Base-by-base conservation (phyloP, 805 yeast genomes). In the Pichia cephalocereana region DNA sequence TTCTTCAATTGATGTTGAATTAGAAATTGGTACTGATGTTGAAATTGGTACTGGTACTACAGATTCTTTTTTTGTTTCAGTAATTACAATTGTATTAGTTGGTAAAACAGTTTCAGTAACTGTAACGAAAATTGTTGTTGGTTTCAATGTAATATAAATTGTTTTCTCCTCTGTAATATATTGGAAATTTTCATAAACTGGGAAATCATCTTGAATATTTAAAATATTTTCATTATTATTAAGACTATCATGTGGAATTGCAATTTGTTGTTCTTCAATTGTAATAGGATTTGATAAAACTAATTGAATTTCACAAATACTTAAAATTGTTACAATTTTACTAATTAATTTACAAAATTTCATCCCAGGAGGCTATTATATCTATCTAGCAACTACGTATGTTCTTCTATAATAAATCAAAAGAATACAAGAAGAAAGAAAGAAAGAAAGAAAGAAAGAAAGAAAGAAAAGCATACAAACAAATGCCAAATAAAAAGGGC, bases 111-210 rank as follows among this genome's bases (percentile, higher is more conserved):
- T 59, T 38, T 52, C 50, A 1, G 65, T 62, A 38, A 60, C 56
- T 0, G 65, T 61, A 26, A 59, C 50, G 43, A 40, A 55, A 34
- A 61, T 54, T 1, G 64, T 60, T 1, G 52, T 44, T 32, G 63
- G 60, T 6, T 52, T 54, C 15, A 57, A 40, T 2, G 66, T 61
- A 27, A 59, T 52, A 52, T 58, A 60, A 14, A 62, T 41, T 1
- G 46, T 48, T n/a, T 48, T 43, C 28, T 48, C 48, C n/a, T 32
- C 8, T 2, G 45, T 48, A 26, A 45, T 34, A 19, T 38, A 9
- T 14, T 41, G 10, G 12, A 41, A 28, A 15, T 44, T 32, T 15
- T 45, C 48, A 31, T 32, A 45, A 38, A 38, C 37, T 7, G 44
- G 31, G 18, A 31, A 18, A 27, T 48, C 43, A 32, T 48, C 48